Percentiles rank a stretch among this genome's conserved stretches.
phyloP scores from a whole-genome alignment of 2,329 filamentous ascomycete genomes.

The Penicillium occitanis region DNA sequence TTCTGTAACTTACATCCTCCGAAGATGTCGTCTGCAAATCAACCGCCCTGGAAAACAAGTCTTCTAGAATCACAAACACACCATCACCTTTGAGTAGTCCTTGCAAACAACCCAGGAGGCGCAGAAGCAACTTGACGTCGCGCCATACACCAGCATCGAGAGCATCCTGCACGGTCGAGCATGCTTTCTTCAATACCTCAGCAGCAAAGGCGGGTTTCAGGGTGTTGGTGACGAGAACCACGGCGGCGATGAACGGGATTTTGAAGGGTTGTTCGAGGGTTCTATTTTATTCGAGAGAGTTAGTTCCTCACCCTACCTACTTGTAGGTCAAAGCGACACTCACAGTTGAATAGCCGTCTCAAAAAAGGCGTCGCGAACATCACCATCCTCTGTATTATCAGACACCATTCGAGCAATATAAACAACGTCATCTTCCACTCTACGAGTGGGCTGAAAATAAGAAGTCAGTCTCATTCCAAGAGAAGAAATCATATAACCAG shows the following conservation, averaged over 20 bases:
- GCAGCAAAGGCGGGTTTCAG: slow-evolving; percentile 72
- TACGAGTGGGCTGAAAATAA: slow-evolving; percentile 59
- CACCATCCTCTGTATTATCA: slow-evolving; percentile 83
- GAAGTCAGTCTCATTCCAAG: background rate
- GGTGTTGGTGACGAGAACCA: slow-evolving; percentile 76
- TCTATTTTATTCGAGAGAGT: slow-evolving; percentile 35
- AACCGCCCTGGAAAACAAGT: slow-evolving; percentile 87
- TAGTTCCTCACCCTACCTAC: background rate
- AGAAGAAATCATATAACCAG: slow-evolving; percentile 4
- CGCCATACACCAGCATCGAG: slow-evolving; percentile 78
- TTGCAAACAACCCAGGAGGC: slow-evolving; percentile 86
- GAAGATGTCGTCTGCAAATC: slow-evolving; percentile 90
- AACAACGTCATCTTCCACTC: slow-evolving; percentile 75
- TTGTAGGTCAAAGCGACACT: slow-evolving; percentile 27
- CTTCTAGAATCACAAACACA: slow-evolving; percentile 78
- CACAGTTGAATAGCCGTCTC: slow-evolving; percentile 73
- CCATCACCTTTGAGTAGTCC: slow-evolving; percentile 78
- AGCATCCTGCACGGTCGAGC: slow-evolving; percentile 62
- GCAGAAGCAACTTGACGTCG: slow-evolving; percentile 83
- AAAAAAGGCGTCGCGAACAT: slow-evolving; percentile 70
- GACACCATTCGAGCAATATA: slow-evolving; percentile 73
- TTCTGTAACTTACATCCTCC: slow-evolving; percentile 69
- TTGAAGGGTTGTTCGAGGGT: slow-evolving; percentile 91
- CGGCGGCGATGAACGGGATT: slow-evolving; percentile 88
- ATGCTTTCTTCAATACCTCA: slow-evolving; percentile 66